phyloP scores from a whole-genome alignment of 2,329 filamentous ascomycete species.

The Stagonosporopsis chrysanthemi region DNA sequence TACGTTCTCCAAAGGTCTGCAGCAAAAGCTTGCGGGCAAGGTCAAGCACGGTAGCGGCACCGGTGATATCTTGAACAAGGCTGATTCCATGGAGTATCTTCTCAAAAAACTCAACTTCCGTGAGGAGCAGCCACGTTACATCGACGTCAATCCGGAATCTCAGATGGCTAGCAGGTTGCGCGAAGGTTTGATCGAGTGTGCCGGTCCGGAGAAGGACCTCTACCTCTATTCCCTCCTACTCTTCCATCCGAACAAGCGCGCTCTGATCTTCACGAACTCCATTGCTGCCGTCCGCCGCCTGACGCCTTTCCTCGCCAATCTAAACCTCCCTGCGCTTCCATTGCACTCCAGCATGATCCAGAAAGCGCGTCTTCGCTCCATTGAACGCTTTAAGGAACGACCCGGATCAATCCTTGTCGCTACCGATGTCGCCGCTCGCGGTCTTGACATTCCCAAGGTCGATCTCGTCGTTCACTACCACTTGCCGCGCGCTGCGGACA shows the following conservation, averaged over 20 bases:
- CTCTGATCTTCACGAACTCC: conserved; percentile 93
- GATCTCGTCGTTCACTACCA: conserved; percentile 95
- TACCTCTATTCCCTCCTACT: conserved; percentile 90
- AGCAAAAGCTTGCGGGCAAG: conserved; percentile 82
- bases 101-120: conserved; percentile 89
- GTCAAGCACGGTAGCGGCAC: conserved; percentile 66
- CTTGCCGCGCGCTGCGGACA: conserved; percentile 87
- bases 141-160: conserved; percentile 87
- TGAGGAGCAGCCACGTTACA: conserved; percentile 83
- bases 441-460: conserved; percentile 90
- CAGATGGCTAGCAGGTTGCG: conserved; percentile 88
- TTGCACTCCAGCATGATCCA: conserved; percentile 96
- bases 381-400: conserved; percentile 83
- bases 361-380: conserved; percentile 89
- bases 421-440: conserved; percentile 91
- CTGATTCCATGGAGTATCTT: conserved; percentile 90
- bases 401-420: conserved; percentile 77
- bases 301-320: conserved; percentile 81
- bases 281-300: conserved; percentile 91
- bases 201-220: conserved; percentile 94
- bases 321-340: conserved; percentile 77
- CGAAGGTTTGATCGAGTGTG: conserved; percentile 91
- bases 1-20: conserved; percentile 89
- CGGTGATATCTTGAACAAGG: conserved; percentile 69
- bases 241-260: conserved; percentile 80